A percentile compares a stretch with the other conserved stretches of the same genome.
Evolutionary conservation across 2,329 filamentous ascomycete species (phyloP).

Genomic region (Fusarium goolgardi): DNA sequence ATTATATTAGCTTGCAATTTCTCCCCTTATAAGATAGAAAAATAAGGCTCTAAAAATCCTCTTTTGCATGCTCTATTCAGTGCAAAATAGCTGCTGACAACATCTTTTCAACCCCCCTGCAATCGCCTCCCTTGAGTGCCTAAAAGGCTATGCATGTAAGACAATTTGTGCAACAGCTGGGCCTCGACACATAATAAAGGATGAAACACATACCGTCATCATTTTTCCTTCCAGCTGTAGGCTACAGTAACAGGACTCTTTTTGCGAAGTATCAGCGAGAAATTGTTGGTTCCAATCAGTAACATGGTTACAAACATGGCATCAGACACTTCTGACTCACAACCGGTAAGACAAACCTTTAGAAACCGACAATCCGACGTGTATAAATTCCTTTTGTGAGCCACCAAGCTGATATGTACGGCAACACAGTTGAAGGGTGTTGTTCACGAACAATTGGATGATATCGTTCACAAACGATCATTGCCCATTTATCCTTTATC

Average conservation of each 20-base stretch:
- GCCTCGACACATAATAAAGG: background rate
- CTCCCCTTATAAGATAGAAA: too few relatives aligned
- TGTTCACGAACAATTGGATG: background rate
- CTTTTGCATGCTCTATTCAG: too few relatives aligned
- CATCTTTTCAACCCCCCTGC: background rate
- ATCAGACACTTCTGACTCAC: background rate
- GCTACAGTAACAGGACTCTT: background rate
- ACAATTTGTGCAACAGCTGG: too few relatives aligned
- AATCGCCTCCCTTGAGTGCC: background rate
- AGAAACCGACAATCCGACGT: background rate
- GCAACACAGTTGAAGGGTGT: background rate
- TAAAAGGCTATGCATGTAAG: background rate
- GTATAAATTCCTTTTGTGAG: too few relatives aligned
- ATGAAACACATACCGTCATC: background rate
- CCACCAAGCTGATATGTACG: background rate
- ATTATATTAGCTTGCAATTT: too few relatives aligned
- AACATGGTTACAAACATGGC: background rate
- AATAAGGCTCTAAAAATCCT: too few relatives aligned
- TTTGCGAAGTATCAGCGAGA: background rate
- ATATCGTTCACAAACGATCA: background rate
- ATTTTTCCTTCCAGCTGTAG: background rate
- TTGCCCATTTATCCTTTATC: background rate
- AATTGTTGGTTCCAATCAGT: background rate
- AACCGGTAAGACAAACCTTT: background rate
- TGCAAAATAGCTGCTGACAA: too few relatives aligned